Evolutionary conservation across 2,329 filamentous ascomycete species (phyloP).

Genomic region (Ceratocystiopsis sp.): DNA sequence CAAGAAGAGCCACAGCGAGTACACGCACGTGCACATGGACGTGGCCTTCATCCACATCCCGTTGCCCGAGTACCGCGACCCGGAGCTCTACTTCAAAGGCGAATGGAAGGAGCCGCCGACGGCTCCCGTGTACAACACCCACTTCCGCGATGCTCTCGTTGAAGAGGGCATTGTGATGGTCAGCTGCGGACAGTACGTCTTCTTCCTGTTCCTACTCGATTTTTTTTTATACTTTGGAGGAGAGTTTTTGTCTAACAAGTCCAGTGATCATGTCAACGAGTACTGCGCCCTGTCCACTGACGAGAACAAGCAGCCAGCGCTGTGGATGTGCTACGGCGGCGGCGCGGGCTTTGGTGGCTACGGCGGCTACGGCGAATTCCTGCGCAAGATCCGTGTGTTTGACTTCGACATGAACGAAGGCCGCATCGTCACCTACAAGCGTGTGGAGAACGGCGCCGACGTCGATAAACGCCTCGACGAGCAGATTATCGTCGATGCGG

Average conservation of each 20-base stretch:
- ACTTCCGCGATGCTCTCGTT: slow-evolving; percentile 80
- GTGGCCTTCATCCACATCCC: slow-evolving; percentile 97
- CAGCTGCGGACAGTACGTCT: slow-evolving; percentile 71
- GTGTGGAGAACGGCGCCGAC: slow-evolving; percentile 53
- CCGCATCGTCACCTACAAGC: slow-evolving; percentile 81
- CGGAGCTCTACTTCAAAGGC: slow-evolving; percentile 45
- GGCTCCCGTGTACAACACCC: slow-evolving; percentile 74
- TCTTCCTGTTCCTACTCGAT: not conserved
- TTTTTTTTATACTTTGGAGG: too few species aligned
- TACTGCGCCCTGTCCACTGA: slow-evolving; percentile 63
- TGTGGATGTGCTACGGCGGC: slow-evolving; percentile 98
- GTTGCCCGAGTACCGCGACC: slow-evolving; percentile 65
- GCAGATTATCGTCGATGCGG: slow-evolving; percentile 49
- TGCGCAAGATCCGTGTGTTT: slow-evolving; percentile 72
- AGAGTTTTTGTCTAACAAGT: not conserved
- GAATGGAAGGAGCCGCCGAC: slow-evolving; percentile 71
- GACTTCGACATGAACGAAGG: slow-evolving; percentile 87
- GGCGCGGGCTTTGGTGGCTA: slow-evolving; percentile 89
- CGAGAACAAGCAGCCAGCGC: slow-evolving; percentile 38
- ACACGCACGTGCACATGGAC: slow-evolving; percentile 85
- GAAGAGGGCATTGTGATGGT: slow-evolving; percentile 75
- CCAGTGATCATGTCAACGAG: slow-evolving; percentile 84
- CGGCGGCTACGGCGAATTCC: slow-evolving; percentile 72
- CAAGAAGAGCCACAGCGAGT: slow-evolving; percentile 63
- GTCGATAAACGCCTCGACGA: slow-evolving; percentile 34